phyloP scores from a whole-genome alignment of 768 basidiomycete genomes.

The Boletus reticulatus region DNA sequence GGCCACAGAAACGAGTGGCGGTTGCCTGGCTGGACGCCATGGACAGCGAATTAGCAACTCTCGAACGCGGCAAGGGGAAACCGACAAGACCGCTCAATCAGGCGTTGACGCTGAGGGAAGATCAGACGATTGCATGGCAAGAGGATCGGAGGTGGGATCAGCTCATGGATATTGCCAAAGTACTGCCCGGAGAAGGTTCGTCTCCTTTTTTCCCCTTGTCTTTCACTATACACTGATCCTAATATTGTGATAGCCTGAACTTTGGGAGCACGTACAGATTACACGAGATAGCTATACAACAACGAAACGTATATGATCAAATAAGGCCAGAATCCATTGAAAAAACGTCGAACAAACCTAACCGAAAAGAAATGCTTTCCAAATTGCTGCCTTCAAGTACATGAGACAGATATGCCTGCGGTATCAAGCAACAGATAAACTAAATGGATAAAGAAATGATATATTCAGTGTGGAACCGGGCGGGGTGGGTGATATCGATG shows the following conservation, averaged over 20 bases:
- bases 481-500: neutral
- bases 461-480: neutral
- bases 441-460: neutral
- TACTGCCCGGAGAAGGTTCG: conserved; percentile 27
- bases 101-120: conserved; percentile 49
- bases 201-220: neutral
- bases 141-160: conserved; percentile 54
- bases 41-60: conserved; percentile 38
- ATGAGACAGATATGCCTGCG: neutral
- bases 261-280: neutral
- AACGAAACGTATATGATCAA: neutral
- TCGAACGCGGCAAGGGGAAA: conserved; percentile 37
- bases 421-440: neutral
- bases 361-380: neutral
- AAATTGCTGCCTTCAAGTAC: neutral
- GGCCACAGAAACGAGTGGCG: conserved; percentile 47
- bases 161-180: conserved; percentile 38
- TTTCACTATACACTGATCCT: neutral
- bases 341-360: neutral
- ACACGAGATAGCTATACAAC: conserved; percentile 6
- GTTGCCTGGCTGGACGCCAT: conserved; percentile 56
- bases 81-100: conserved; percentile 34
- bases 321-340: neutral
- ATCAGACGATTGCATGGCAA: conserved; percentile 53
- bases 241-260: neutral